Percentiles rank a stretch among this genome's conserved stretches.
phyloP scores from a whole-genome alignment of 768 basidiomycete species.

The Leccinum variicolor region DNA sequence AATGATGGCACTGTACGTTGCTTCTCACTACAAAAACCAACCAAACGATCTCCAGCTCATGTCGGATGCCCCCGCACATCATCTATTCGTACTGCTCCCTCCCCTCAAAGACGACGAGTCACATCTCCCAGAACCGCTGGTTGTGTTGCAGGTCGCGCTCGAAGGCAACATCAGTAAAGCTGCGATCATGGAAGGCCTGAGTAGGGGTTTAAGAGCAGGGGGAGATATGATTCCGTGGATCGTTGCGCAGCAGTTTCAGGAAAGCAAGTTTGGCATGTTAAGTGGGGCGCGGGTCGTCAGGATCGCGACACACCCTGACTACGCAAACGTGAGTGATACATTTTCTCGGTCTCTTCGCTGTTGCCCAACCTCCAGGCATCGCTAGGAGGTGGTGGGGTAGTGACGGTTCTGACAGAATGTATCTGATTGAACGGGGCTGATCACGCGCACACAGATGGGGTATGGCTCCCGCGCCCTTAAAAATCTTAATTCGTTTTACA shows the following conservation, averaged over 20 bases:
- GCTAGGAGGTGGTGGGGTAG: not conserved
- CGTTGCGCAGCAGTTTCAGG: conserved; percentile 92
- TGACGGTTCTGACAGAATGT: not conserved
- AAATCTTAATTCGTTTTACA: conserved; percentile 85
- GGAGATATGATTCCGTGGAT: conserved; percentile 99
- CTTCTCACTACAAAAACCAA: conserved; percentile 98
- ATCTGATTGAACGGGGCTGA: conserved; percentile 2
- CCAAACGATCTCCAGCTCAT: conserved; percentile 98
- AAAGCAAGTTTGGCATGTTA: conserved; percentile 86
- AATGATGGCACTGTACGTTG: conserved; percentile 98
- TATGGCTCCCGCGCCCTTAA: conserved; percentile 90
- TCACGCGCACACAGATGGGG: conserved; percentile 70
- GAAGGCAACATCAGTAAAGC: conserved; percentile 90
- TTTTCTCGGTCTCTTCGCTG: not conserved
- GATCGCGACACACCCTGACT: conserved; percentile 95
- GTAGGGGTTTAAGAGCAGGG: conserved; percentile 78
- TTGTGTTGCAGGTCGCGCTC: conserved; percentile 92
- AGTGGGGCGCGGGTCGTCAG: conserved; percentile 91
- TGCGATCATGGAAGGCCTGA: conserved; percentile 81
- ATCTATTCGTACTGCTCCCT: conserved; percentile 92
- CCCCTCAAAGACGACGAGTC: conserved; percentile 88
- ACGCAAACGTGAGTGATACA: conserved; percentile 64
- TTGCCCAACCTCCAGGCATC: not conserved
- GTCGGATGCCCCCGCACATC: conserved; percentile 95
- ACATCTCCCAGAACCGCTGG: conserved; percentile 91